These are phyloP conservation scores for Aquanectria penicillioides DNA, from an alignment of 2,329 filamentous ascomycete species.

Conservation along the genomic window DNA sequence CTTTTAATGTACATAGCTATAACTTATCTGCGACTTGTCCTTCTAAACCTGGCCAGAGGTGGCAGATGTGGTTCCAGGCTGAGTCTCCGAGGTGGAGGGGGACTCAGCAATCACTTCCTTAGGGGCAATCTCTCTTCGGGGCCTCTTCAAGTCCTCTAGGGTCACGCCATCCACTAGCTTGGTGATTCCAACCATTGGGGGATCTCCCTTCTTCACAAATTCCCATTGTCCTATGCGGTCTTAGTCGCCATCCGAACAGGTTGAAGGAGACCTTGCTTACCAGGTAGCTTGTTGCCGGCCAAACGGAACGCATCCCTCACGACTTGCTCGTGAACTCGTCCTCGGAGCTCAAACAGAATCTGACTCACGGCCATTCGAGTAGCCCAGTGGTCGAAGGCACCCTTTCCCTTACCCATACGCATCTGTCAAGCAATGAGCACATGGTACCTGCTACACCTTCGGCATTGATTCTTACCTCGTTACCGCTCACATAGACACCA, in stretches of 20 bases:
- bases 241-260: constrained; percentile 30
- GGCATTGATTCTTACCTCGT: constrained; percentile 70
- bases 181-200: constrained; percentile 90
- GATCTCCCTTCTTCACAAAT: constrained; percentile 92
- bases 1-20: constrained; percentile 38
- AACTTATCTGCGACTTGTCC: constrained; percentile 8
- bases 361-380: constrained; percentile 89
- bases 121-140: constrained; percentile 73
- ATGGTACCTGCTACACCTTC: constrained; percentile 8
- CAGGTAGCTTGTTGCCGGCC: constrained; percentile 93
- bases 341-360: constrained; percentile 91
- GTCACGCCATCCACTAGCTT: constrained; percentile 90
- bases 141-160: constrained; percentile 82
- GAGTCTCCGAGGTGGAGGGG: constrained; percentile 45
- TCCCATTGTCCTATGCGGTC: constrained; percentile 76
- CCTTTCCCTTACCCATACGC: constrained; percentile 99
- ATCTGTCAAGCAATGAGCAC: constrained; percentile 59
- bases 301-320: constrained; percentile 92
- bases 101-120: constrained; percentile 49
- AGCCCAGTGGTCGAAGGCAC: constrained; percentile 96
- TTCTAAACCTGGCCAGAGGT: constrained; percentile 44
- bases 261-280: constrained; percentile 58
- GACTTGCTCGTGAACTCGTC: constrained; percentile 92
- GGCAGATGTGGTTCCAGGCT: constrained; percentile 46
- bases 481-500: constrained; percentile 94